Evolutionary conservation across 306 rosid genomes (phyloP).

Genomic region (Crotalaria pallida): DNA sequence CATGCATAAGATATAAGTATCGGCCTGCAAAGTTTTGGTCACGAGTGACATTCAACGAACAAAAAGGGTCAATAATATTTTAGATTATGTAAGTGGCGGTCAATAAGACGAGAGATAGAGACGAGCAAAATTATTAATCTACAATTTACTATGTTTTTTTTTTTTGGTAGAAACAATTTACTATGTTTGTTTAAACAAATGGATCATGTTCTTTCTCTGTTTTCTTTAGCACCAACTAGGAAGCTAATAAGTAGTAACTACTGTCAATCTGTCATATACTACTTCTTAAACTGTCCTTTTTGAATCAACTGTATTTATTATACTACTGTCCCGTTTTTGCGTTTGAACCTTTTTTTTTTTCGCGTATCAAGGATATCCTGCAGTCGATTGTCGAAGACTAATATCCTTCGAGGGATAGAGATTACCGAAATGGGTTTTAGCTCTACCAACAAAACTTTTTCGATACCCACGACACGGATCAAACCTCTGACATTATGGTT

Average conservation of each 20-base stretch:
- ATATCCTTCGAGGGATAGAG: no score
- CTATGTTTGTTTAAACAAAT: background rate
- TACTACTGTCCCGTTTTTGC: background rate
- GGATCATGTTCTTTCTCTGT: background rate
- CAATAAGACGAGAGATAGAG: constrained; percentile 9
- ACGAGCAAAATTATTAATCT: background rate
- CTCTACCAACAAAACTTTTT: no score
- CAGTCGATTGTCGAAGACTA: no score
- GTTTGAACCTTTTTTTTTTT: no score
- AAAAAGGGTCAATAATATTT: background rate
- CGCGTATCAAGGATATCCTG: no score
- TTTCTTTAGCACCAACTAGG: background rate
- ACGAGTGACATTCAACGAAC: background rate
- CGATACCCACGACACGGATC: no score
- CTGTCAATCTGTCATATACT: background rate
- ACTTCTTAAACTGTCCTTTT: background rate
- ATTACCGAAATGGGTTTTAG: no score
- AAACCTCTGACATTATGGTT: no score
- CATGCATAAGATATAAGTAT: background rate
- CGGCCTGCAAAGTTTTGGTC: constrained; percentile 29
- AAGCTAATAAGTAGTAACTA: no score
- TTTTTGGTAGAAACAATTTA: no score
- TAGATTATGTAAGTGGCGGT: background rate
- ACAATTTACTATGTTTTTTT: background rate
- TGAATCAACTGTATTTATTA: no score